Base-by-base conservation (phyloP, 2,329 filamentous ascomycete species). In the Phyllosticta ampelicida region DNA sequence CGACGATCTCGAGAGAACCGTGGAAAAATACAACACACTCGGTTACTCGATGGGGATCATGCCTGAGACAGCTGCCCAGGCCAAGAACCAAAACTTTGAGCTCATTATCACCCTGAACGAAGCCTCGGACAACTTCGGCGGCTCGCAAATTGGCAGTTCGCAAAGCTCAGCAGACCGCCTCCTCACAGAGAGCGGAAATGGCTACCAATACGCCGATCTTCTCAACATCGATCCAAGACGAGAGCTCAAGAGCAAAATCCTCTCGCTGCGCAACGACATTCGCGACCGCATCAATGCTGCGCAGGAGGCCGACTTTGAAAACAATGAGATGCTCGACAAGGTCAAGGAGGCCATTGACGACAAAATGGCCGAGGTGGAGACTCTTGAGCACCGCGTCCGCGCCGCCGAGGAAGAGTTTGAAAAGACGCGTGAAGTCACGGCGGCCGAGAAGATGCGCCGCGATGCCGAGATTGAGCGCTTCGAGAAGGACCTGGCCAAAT, bases 391-490 rank as follows among this genome's bases (percentile, higher is more conserved):
- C 72, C 84, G 88, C 50, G 88, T 95, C 51, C 84, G 89, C 30
- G 89, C 89, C 18, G 91, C 92, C 0, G 88, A 95, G 70, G 89
- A 95, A 67, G 91, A 96, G 70, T 95, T 96, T 69, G 90, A 96
- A 68, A 90, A 89, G 74, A 91, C 90, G 19, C 92, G 92, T 68
- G 94, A 96, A 62, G 83, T 84, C 60, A 92, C 88, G 8, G 88
- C 82, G 51, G 89, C 90, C 18, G 90, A 96, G 70, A 95, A 95
- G 75, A 83, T 92, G 70, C 86, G 86, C 8, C 89, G 86, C 2
- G 94, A 97, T 70, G 85, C 91, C 9, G 92, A 97, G 71, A 96
- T 99, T 66, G 94, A 99, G 74, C 94, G 94, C 77, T 95, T 96
- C 86, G 94, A 99, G 75, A 96, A 96, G 73, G 91, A 99, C 71